These are phyloP conservation scores for Paxillus involutus DNA, from an alignment of 768 basidiomycete genomes.

Conservation along the genomic window DNA sequence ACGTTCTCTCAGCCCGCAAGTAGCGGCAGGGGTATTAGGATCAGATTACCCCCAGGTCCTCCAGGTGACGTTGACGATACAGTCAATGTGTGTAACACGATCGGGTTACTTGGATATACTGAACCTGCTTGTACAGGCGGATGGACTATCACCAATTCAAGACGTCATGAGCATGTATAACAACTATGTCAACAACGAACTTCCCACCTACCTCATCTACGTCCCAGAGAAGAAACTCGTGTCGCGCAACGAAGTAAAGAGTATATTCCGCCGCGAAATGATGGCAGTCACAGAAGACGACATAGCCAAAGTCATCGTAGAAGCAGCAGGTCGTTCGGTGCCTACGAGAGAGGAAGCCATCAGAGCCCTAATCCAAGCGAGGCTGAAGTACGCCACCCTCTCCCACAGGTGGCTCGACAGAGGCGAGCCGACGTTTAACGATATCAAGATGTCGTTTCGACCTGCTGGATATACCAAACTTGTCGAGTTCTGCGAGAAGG, in stretches of 20 bases:
- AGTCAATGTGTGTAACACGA: slow-evolving; percentile 8
- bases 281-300: slow-evolving; percentile 24
- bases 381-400: slow-evolving; percentile 28
- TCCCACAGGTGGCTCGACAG: slow-evolving; percentile 31
- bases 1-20: slow-evolving; percentile 16
- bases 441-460: slow-evolving; percentile 27
- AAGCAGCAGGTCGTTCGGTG: slow-evolving; percentile 18
- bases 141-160: slow-evolving; percentile 11
- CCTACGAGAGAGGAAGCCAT: slow-evolving; percentile 30
- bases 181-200: slow-evolving; percentile 28
- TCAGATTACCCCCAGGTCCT: slow-evolving; percentile 20
- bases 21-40: slow-evolving; percentile 21
- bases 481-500: slow-evolving; percentile 24
- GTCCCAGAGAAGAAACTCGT: slow-evolving; percentile 25
- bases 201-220: slow-evolving; percentile 28
- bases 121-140: slow-evolving; percentile 9
- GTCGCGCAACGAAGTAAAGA: slow-evolving; percentile 33
- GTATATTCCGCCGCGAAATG: slow-evolving; percentile 27
- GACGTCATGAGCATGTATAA: slow-evolving; percentile 25
- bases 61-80: neutral
- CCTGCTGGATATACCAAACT: slow-evolving; percentile 29
- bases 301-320: slow-evolving; percentile 16
- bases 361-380: slow-evolving; percentile 19
- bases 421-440: slow-evolving; percentile 30
- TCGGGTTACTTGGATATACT: neutral